Evolutionary conservation across 306 rosid species (phyloP).

Genomic region (Psophocarpus tetragonolobus): DNA sequence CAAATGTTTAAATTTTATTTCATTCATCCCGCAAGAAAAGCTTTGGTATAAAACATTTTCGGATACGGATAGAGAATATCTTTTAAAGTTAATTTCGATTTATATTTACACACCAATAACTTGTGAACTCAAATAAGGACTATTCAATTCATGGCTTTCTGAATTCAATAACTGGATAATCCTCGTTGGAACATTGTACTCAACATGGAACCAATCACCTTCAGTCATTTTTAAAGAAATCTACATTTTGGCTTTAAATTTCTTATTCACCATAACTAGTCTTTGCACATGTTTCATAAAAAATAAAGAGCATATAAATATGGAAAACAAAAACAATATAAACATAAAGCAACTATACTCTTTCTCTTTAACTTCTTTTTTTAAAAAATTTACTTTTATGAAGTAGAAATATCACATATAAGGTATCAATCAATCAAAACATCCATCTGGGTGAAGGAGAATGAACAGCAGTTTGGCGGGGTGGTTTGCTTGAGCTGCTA

Average conservation of each 20-base stretch:
- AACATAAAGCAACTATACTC: conserved; percentile 49
- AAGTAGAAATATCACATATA: conserved; percentile 18
- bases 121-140: neutral
- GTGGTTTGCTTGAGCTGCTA: conserved; percentile 57
- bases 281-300: conserved; percentile 49
- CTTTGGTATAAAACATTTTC: neutral
- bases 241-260: conserved; percentile 46
- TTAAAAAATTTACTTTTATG: conserved; percentile 20
- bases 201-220: conserved; percentile 21
- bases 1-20: neutral
- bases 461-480: conserved; percentile 73
- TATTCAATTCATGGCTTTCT: neutral
- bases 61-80: neutral
- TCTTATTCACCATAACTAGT: conserved; percentile 58
- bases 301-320: conserved; percentile 44
- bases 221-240: conserved; percentile 17
- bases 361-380: conserved; percentile 4
- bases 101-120: neutral
- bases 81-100: neutral
- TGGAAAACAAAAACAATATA: conserved; percentile 21
- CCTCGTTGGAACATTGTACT: neutral
- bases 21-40: neutral
- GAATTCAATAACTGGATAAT: neutral
- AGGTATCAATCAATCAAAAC: conserved; percentile 50
- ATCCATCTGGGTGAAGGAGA: conserved; percentile 97